A percentile compares a stretch with the other conserved stretches of the same genome.
Conservation (phyloP, 2,329 filamentous ascomycete species). For the Peltaster fructicola region DNA sequence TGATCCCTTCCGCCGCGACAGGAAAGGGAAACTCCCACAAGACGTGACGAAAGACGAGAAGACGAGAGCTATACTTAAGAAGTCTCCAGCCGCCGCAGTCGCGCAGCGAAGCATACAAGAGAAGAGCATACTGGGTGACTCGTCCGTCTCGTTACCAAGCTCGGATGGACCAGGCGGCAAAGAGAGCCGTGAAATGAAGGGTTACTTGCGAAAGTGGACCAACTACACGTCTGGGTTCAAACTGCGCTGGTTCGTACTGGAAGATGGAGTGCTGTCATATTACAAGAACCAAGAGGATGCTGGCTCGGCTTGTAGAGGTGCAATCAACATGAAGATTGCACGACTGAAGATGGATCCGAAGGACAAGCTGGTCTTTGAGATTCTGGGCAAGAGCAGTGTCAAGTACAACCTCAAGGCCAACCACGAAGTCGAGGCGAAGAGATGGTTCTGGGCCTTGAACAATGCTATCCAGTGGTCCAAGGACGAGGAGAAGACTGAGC, state of each 20-base stretch:
- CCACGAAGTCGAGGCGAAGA: constrained; percentile 92
- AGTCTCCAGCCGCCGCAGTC: constrained; percentile 81
- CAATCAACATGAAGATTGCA: constrained; percentile 97
- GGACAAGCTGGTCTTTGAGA: constrained; percentile 95
- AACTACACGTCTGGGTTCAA: constrained; percentile 98
- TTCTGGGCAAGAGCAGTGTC: constrained; percentile 93
- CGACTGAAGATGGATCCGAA: constrained; percentile 88
- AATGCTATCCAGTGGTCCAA: constrained; percentile 98
- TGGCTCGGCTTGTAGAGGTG: constrained; percentile 85
- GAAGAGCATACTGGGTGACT: constrained; percentile 80
- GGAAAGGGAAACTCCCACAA: constrained; percentile 87
- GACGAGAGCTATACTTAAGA: constrained; percentile 76
- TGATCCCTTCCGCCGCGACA: constrained; percentile 86
- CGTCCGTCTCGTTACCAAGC: constrained; percentile 24
- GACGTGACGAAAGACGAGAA: constrained; percentile 91
- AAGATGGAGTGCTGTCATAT: constrained; percentile 93
- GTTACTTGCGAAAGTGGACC: constrained; percentile 98
- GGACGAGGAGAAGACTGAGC: constrained; percentile 85
- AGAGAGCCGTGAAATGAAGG: constrained; percentile 92
- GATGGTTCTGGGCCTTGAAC: constrained; percentile 98
- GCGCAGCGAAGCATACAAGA: constrained; percentile 93
- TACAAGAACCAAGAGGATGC: constrained; percentile 99
- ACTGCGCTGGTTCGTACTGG: constrained; percentile 89
- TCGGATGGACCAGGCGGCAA: constrained; percentile 49
- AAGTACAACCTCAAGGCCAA: constrained; percentile 98